Base-by-base conservation (phyloP, 495 filamentous ascomycete species). In the Aspergillus leporis region DNA sequence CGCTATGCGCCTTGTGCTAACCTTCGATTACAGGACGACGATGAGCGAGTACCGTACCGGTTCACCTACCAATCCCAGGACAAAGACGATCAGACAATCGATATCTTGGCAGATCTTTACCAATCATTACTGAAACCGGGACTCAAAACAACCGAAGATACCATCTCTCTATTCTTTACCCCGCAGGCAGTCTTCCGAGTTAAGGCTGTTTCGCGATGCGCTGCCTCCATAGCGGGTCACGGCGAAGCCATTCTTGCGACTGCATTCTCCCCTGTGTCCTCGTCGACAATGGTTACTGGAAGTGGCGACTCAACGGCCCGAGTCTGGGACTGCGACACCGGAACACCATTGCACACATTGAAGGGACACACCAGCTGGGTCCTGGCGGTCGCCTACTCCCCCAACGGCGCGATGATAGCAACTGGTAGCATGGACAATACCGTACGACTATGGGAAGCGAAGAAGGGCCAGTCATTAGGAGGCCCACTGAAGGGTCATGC, bases 311-410 rank as follows among this genome's bases (percentile, higher is more conserved):
- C 86, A 32, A 98, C 95, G 7, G 95, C 94, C 7, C 79, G 95
- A 48, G 85, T 99, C 76, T 97, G 91, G 89, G 94, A 99, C 64
- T 95, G 91, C 53, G 90, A 98, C 66, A 97, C 91, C 0, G 93
- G 93, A 46, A 98, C 93, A 0, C 92, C 95, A 0, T 76, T 91
- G 54, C 83, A 89, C 69, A 97, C 93, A 2, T 73, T 99, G 22
- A 96, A 95, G 69, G 94, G 94, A 13, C 95, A 98, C 71, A 90
- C 89, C 14, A 88, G 88, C 59, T 98, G 93, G 93, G 93, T 99
- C 8, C 76, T 99, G 61, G 90, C 86, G 2, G 89, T 96, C 14
- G 84, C 81, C 57, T 99, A 89, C 85, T 92, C 88, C 31, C 93
- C 91, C 8, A 91, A 96, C 66, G 90, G 87, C 16, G 79, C 81